Conservation (phyloP, 2,329 filamentous ascomycete genomes). For the Pseudocercospora fuligena region DNA sequence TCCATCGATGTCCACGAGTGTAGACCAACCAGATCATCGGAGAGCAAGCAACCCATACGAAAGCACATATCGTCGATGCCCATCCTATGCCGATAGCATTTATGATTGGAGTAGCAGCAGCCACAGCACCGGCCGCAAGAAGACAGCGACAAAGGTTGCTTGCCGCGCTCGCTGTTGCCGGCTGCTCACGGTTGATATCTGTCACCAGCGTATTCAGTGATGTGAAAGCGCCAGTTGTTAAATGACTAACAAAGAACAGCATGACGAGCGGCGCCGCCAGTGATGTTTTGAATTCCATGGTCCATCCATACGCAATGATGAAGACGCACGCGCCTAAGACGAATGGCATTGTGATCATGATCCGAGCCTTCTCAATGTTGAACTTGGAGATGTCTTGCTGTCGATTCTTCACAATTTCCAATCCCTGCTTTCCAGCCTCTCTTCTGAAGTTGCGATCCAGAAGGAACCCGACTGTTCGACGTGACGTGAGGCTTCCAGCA, state of each 20-base stretch:
- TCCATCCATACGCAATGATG: slow-evolving; percentile 50
- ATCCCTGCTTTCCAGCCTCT: slow-evolving; percentile 63
- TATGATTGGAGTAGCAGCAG: slow-evolving; percentile 49
- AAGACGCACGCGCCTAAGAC: slow-evolving; percentile 39
- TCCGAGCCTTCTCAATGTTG: slow-evolving; percentile 52
- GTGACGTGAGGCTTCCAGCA: slow-evolving; percentile 43
- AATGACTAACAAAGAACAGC: slow-evolving; percentile 58
- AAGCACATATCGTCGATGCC: slow-evolving; percentile 45
- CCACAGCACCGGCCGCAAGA: slow-evolving; percentile 44
- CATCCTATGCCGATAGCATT: slow-evolving; percentile 49
- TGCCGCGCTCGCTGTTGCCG: slow-evolving; percentile 48
- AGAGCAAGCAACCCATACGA: too few relatives aligned
- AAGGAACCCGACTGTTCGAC: slow-evolving; percentile 56
- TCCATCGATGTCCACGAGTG: too few relatives aligned
- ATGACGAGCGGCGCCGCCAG: slow-evolving; percentile 52
- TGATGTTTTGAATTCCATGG: slow-evolving; percentile 41
- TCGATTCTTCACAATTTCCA: slow-evolving; percentile 65
- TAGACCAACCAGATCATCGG: too few relatives aligned
- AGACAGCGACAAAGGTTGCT: slow-evolving; percentile 44
- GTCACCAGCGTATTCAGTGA: slow-evolving; percentile 49
- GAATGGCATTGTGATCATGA: slow-evolving; percentile 46
- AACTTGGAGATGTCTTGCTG: slow-evolving; percentile 57
- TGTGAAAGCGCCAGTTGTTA: slow-evolving; percentile 65
- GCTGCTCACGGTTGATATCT: slow-evolving; percentile 47
- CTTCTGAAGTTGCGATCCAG: slow-evolving; percentile 76